These are phyloP conservation scores for Inonotus hispidus DNA, from an alignment of 1,284 basidiomycete species.

Conservation along the genomic window DNA sequence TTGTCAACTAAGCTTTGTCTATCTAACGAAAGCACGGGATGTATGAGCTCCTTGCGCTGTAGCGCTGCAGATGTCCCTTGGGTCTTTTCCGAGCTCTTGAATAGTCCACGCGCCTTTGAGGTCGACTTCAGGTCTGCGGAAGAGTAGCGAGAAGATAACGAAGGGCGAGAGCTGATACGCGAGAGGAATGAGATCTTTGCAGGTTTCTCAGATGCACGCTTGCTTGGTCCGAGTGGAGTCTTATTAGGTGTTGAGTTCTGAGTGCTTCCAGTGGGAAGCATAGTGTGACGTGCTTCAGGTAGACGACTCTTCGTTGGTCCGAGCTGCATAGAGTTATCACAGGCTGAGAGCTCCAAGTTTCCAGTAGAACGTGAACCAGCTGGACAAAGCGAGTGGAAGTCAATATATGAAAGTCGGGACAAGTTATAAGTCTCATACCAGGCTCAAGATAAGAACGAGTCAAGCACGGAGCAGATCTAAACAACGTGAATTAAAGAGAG, in stretches of 20 bases:
- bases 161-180: conserved; percentile 16
- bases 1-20: conserved; percentile 5
- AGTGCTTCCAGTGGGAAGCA: conserved; percentile 11
- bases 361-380: conserved; percentile 11
- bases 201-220: conserved; percentile 13
- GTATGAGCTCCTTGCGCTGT: conserved; percentile 5
- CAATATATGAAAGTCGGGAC: neutral
- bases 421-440: conserved; percentile 6
- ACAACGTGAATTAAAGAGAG: neutral
- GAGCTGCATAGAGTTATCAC: neutral
- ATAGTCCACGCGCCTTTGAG: neutral
- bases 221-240: neutral
- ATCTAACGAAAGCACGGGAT: neutral
- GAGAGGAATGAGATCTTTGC: conserved; percentile 14
- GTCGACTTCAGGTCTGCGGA: conserved; percentile 19
- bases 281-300: conserved; percentile 9
- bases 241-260: conserved; percentile 6
- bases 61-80: neutral
- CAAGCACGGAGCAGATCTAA: conserved; percentile 15
- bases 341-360: conserved; percentile 11
- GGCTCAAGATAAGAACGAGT: conserved; percentile 5
- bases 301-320: conserved; percentile 1
- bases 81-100: conserved; percentile 2
- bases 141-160: conserved; percentile 15
- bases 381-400: neutral